phyloP scores from a whole-genome alignment of 345 rosid species.

The Eucalyptus viminalis region DNA sequence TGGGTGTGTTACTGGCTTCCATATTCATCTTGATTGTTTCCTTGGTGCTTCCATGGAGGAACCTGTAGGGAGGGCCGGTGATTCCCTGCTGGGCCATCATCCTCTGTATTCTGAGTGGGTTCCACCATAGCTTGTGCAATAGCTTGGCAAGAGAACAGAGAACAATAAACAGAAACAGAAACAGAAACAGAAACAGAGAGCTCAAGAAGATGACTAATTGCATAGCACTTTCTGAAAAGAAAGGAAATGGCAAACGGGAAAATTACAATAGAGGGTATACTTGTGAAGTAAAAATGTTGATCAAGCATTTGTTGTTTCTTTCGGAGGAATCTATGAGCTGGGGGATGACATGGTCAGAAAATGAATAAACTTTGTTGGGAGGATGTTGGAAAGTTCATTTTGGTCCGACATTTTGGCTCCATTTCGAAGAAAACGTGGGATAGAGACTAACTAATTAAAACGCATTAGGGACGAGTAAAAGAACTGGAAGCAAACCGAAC shows the following conservation, averaged over 20 bases:
- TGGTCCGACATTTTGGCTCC: neutral
- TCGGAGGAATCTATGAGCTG: neutral
- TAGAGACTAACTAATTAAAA: neutral
- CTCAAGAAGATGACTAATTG: neutral
- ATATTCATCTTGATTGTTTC: neutral
- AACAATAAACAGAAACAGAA: neutral
- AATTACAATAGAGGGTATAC: neutral
- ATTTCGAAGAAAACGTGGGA: neutral
- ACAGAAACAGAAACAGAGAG: neutral
- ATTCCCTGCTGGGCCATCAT: conserved; percentile 1
- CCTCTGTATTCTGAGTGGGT: neutral
- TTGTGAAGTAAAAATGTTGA: neutral
- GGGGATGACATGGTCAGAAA: neutral
- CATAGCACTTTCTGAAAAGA: neutral
- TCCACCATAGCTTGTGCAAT: conserved; percentile 1
- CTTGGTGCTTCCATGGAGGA: conserved; percentile 1
- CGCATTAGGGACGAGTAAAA: neutral
- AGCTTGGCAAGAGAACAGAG: neutral
- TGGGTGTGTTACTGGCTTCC: neutral
- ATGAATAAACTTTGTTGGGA: neutral
- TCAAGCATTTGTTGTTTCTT: neutral
- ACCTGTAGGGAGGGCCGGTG: neutral
- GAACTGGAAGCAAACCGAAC: neutral
- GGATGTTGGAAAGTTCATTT: neutral
- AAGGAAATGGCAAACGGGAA: neutral